phyloP scores from a whole-genome alignment of 179 eudicot species.

The Spinacia oleracea region DNA sequence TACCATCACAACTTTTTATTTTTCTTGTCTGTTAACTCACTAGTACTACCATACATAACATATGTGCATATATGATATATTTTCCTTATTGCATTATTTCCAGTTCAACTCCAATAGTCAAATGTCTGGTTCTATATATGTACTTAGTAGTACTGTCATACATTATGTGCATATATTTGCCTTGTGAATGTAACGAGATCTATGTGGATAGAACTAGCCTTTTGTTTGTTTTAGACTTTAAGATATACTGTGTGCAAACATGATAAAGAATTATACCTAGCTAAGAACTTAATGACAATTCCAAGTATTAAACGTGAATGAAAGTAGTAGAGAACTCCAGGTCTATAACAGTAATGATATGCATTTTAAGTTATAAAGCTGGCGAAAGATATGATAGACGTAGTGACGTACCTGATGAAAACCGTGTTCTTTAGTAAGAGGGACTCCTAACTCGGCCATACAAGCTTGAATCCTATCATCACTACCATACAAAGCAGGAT shows the following conservation, averaged over 20 bases:
- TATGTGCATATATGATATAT: neutral
- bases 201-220: neutral
- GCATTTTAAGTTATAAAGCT: neutral
- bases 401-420: constrained; percentile 89
- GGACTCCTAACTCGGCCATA: constrained; percentile 77
- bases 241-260: neutral
- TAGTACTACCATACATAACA: neutral
- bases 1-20: constrained; percentile 7
- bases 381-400: no score
- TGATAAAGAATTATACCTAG: neutral
- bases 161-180: no score
- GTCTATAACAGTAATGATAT: neutral
- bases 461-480: constrained; percentile 83
- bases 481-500: constrained; percentile 74
- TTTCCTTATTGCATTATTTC: neutral
- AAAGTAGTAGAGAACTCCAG: neutral
- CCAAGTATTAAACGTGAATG: neutral
- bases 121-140: no score
- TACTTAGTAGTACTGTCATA: no score
- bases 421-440: constrained; percentile 60
- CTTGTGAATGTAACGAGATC: neutral
- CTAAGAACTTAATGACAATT: neutral
- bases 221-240: neutral
- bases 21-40: neutral
- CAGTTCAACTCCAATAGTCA: neutral